phyloP scores from a whole-genome alignment of 805 yeast genomes.

The Myxozyma sirexii region DNA sequence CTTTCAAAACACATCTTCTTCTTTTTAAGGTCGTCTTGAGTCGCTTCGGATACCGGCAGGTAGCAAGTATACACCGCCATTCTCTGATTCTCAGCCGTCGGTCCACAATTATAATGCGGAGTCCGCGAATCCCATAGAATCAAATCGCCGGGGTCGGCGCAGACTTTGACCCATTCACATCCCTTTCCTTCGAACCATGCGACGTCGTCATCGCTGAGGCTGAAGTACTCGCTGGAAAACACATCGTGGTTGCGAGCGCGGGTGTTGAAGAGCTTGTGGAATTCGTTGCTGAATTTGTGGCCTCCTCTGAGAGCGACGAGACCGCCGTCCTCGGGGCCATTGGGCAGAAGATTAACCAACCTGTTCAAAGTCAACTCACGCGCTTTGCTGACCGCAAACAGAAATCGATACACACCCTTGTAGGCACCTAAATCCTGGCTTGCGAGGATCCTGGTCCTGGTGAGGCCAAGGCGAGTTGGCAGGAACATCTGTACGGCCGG shows the following conservation, averaged over 20 bases:
- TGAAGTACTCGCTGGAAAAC: slow-evolving; percentile 13
- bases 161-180: slow-evolving; percentile 19
- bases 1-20: slow-evolving; percentile 20
- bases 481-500: slow-evolving; percentile 18
- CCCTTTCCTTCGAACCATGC: slow-evolving; percentile 13
- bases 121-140: slow-evolving; percentile 25
- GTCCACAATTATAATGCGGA: slow-evolving; percentile 17
- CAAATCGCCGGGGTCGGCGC: slow-evolving; percentile 22
- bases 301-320: slow-evolving; percentile 20
- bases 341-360: slow-evolving; percentile 22
- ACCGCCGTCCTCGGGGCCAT: slow-evolving; percentile 27
- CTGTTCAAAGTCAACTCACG: background rate
- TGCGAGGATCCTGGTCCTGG: slow-evolving; percentile 20
- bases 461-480: slow-evolving; percentile 25
- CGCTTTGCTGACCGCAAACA: background rate
- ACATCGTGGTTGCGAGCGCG: background rate
- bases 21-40: slow-evolving; percentile 19
- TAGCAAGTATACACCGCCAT: slow-evolving; percentile 16
- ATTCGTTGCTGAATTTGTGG: slow-evolving; percentile 16
- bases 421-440: slow-evolving; percentile 21
- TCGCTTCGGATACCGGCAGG: slow-evolving; percentile 17
- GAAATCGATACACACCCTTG: slow-evolving; percentile 10
- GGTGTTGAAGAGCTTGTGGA: slow-evolving; percentile 10
- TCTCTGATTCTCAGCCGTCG: slow-evolving; percentile 5
- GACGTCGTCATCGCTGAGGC: slow-evolving; percentile 3